These are phyloP conservation scores for Ogataea pignaliae DNA, from an alignment of 805 yeast species.

Conservation along the genomic window DNA sequence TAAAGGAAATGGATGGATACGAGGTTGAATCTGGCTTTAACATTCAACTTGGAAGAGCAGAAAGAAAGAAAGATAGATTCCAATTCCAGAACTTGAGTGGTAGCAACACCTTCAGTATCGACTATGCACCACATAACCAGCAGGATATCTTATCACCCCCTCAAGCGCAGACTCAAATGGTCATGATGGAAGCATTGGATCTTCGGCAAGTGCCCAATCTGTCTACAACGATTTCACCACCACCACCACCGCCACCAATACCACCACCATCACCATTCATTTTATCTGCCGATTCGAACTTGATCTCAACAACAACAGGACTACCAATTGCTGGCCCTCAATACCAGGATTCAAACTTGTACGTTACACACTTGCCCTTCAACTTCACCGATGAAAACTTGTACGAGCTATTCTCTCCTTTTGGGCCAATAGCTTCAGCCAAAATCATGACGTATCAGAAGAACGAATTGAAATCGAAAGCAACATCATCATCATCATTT, in stretches of 20 bases:
- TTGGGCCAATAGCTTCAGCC: constrained; percentile 51
- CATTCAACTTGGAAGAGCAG: constrained; percentile 40
- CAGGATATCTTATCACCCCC: neutral
- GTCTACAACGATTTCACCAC: neutral
- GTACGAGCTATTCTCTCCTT: constrained; percentile 36
- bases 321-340: constrained; percentile 41
- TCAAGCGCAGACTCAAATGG: neutral
- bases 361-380: constrained; percentile 60
- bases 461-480: constrained; percentile 21
- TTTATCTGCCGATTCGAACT: constrained; percentile 25
- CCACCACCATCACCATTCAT: constrained; percentile 19
- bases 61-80: constrained; percentile 31
- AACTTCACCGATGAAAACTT: constrained; percentile 53
- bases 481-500: constrained; percentile 1
- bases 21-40: constrained; percentile 29
- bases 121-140: constrained; percentile 1
- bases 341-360: constrained; percentile 68
- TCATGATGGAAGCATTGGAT: neutral
- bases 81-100: constrained; percentile 22
- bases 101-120: constrained; percentile 9
- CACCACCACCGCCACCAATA: constrained; percentile 2
- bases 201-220: neutral
- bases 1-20: constrained; percentile 43
- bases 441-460: constrained; percentile 47
- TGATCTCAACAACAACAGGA: constrained; percentile 29